phyloP scores from a whole-genome alignment of 1,139 yeast genomes.

The Saccharomycopsis hybrid region DNA sequence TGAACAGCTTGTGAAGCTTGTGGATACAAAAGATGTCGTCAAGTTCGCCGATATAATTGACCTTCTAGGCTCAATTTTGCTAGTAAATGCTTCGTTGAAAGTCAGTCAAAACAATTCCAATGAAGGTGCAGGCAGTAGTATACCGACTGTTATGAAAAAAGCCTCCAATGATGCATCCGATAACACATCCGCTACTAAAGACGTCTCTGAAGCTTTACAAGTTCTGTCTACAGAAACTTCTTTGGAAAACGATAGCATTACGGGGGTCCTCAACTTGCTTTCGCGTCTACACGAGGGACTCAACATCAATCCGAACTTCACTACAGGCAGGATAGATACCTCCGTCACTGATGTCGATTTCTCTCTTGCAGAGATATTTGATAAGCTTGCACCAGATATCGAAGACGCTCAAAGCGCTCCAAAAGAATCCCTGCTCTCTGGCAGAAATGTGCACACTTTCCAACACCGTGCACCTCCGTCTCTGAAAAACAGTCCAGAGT shows the following conservation, averaged over 20 bases:
- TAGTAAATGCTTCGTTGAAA: background rate
- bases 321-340: constrained; percentile 23
- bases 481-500: constrained; percentile 5
- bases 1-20: constrained; percentile 5
- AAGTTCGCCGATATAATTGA: constrained; percentile 12
- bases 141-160: too few relatives aligned
- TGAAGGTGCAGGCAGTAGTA: background rate
- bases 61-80: constrained; percentile 12
- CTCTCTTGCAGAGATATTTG: constrained; percentile 34
- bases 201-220: too few relatives aligned
- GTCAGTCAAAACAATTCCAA: background rate
- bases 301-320: constrained; percentile 20
- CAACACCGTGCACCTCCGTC: background rate
- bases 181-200: too few relatives aligned
- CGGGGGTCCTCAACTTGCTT: constrained; percentile 39
- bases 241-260: background rate
- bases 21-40: constrained; percentile 21
- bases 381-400: constrained; percentile 28
- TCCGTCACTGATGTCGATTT: constrained; percentile 18
- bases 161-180: too few relatives aligned
- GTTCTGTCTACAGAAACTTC: too few relatives aligned
- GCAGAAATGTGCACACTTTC: too few relatives aligned
- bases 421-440: too few relatives aligned
- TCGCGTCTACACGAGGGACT: constrained; percentile 71
- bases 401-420: background rate